Percentiles rank a stretch among this genome's conserved stretches.
These are phyloP conservation scores for Melocanna baccifera DNA, from an alignment of 176 grass and related monocot species.

Conservation along the genomic window DNA sequence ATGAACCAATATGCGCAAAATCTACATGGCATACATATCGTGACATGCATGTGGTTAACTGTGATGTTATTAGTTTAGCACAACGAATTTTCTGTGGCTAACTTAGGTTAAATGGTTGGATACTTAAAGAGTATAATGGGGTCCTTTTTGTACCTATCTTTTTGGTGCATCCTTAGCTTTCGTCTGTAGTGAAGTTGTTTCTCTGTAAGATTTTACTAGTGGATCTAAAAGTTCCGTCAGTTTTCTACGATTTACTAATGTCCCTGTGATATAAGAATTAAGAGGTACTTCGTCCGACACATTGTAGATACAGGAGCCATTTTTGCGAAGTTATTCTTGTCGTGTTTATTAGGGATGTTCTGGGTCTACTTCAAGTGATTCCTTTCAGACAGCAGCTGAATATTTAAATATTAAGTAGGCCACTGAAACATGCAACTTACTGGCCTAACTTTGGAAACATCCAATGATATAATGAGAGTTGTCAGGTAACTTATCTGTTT, in stretches of 20 bases:
- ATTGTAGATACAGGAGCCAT: slow-evolving; percentile 30
- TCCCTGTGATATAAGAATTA: neutral
- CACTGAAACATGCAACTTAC: slow-evolving; percentile 13
- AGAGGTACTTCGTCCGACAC: slow-evolving; percentile 5
- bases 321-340: slow-evolving; percentile 34
- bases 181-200: neutral
- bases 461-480: neutral
- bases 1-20: neutral
- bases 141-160: neutral
- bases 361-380: slow-evolving; percentile 8
- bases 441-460: slow-evolving; percentile 28
- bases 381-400: slow-evolving; percentile 6
- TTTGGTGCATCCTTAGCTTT: neutral
- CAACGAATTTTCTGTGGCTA: neutral
- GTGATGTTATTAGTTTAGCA: neutral
- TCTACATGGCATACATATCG: neutral
- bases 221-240: neutral
- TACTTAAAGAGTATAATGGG: neutral
- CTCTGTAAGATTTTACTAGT: neutral
- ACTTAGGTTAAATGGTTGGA: neutral
- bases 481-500: slow-evolving; percentile 17
- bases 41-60: neutral
- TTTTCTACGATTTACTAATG: neutral
- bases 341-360: slow-evolving; percentile 16
- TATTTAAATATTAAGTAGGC: neutral